Conservation (phyloP, 768 basidiomycete genomes). For the Rhizopogon vinicolor region DNA sequence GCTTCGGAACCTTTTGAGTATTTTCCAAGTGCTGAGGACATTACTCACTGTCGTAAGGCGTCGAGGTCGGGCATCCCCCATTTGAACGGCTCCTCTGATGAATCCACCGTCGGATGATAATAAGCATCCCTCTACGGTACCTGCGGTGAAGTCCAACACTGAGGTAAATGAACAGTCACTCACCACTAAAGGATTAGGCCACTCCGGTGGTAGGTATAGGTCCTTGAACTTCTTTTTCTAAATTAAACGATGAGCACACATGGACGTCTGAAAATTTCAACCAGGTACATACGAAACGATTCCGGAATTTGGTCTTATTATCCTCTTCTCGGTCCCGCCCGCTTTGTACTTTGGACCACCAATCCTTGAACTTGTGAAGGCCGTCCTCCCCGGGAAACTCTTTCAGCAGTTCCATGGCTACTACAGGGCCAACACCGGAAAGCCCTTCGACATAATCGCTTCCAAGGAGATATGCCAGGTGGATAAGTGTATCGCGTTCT, state of each 20-base stretch:
- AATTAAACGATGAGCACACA: slow-evolving; percentile 8
- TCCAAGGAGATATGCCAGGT: slow-evolving; percentile 90
- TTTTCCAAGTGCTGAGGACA: slow-evolving; percentile 3
- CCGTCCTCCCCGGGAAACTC: slow-evolving; percentile 90
- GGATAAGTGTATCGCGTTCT: slow-evolving; percentile 79
- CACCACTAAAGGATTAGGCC: slow-evolving; percentile 93
- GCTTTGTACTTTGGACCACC: slow-evolving; percentile 92
- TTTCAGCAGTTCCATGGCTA: slow-evolving; percentile 91
- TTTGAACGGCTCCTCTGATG: slow-evolving; percentile 90
- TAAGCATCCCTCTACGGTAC: slow-evolving; percentile 79
- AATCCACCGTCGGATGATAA: slow-evolving; percentile 85
- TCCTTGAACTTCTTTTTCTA: slow-evolving; percentile 90
- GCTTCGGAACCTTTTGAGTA: slow-evolving; percentile 31
- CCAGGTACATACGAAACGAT: slow-evolving; percentile 69
- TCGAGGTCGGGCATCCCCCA: slow-evolving; percentile 98
- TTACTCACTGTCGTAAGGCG: slow-evolving; percentile 71
- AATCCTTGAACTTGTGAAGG: slow-evolving; percentile 81
- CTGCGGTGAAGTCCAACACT: not conserved
- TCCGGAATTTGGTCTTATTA: slow-evolving; percentile 71
- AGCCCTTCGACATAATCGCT: slow-evolving; percentile 96
- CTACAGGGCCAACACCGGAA: slow-evolving; percentile 89
- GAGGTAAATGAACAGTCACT: slow-evolving; percentile 21
- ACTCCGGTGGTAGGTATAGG: slow-evolving; percentile 74
- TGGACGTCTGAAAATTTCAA: slow-evolving; percentile 3
- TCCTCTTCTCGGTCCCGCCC: slow-evolving; percentile 81